These are phyloP conservation scores for Curvularia eragrostidis DNA, from an alignment of 2,329 filamentous ascomycete genomes.

Conservation along the genomic window DNA sequence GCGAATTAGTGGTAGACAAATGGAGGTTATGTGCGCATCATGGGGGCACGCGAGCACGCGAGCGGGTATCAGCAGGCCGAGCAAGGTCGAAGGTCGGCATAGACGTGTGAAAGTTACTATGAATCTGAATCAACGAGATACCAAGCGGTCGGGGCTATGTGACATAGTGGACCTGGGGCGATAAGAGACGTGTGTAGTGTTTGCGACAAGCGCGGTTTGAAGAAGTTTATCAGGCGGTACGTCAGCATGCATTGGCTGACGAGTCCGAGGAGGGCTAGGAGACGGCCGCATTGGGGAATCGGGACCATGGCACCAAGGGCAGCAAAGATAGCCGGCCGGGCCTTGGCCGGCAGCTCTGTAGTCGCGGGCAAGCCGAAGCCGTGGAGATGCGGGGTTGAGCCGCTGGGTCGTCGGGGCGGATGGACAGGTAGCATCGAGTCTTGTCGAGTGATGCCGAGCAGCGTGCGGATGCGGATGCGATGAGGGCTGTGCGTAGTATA, in stretches of 20 bases:
- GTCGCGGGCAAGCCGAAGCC: not conserved
- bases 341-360: conserved; percentile 3
- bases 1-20: not conserved
- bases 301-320: conserved; percentile 16
- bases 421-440: not conserved
- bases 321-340: conserved; percentile 15
- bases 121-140: not conserved
- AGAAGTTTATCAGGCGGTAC: conserved; percentile 9
- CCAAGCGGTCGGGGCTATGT: not conserved
- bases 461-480: too few relatives aligned
- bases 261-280: conserved; percentile 4
- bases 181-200: not conserved
- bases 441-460: too few relatives aligned
- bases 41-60: conserved; percentile 6
- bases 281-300: conserved; percentile 11
- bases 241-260: conserved; percentile 25
- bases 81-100: not conserved
- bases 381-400: conserved; percentile 8
- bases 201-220: conserved; percentile 4
- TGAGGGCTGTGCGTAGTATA: not conserved
- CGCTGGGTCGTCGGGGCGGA: not conserved
- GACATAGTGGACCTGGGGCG: not conserved
- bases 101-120: not conserved
- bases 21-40: not conserved
- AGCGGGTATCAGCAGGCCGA: not conserved